Percentiles rank a stretch among this genome's conserved stretches.
phyloP scores from a whole-genome alignment of 2,329 filamentous ascomycete genomes.

The Emmonsiellopsis sp. region DNA sequence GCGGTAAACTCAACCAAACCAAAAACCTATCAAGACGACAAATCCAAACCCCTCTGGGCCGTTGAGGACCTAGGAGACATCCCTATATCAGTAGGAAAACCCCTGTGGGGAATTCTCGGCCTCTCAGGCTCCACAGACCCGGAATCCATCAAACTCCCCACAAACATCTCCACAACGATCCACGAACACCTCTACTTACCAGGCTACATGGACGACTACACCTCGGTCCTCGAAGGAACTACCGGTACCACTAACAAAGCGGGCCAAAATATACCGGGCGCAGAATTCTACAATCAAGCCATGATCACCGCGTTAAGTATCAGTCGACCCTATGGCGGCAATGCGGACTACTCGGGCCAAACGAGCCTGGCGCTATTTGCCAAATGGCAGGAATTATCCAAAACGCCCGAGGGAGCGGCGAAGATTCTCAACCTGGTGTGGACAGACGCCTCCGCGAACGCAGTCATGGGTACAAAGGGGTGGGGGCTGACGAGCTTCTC shows the following conservation, averaged over 20 bases:
- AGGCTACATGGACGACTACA: background rate
- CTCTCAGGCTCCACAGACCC: background rate
- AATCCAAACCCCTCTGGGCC: conserved; percentile 25
- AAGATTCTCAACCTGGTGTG: conserved; percentile 36
- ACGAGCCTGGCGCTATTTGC: conserved; percentile 32
- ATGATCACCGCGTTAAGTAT: conserved; percentile 12
- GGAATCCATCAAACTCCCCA: background rate
- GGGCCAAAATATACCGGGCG: conserved; percentile 24
- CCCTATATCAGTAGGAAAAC: conserved; percentile 11
- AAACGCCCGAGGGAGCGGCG: conserved; percentile 15
- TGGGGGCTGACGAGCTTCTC: conserved; percentile 2
- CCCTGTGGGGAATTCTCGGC: conserved; percentile 27
- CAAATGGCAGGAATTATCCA: conserved; percentile 31
- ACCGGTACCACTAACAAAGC: background rate
- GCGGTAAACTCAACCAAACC: conserved; percentile 24
- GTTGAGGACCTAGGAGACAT: conserved; percentile 20
- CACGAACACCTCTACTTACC: background rate
- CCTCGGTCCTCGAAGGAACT: background rate
- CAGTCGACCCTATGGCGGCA: conserved; percentile 6
- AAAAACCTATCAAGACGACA: conserved; percentile 27
- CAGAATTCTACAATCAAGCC: conserved; percentile 20
- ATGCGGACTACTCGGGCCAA: conserved; percentile 25
- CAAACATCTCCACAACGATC: background rate
- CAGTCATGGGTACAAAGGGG: conserved; percentile 30
- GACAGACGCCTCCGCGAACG: conserved; percentile 35